Percentiles rank a stretch among this genome's conserved stretches.
phyloP scores from a whole-genome alignment of 2,329 filamentous ascomycete species.

The Aureobasidium sp. region DNA sequence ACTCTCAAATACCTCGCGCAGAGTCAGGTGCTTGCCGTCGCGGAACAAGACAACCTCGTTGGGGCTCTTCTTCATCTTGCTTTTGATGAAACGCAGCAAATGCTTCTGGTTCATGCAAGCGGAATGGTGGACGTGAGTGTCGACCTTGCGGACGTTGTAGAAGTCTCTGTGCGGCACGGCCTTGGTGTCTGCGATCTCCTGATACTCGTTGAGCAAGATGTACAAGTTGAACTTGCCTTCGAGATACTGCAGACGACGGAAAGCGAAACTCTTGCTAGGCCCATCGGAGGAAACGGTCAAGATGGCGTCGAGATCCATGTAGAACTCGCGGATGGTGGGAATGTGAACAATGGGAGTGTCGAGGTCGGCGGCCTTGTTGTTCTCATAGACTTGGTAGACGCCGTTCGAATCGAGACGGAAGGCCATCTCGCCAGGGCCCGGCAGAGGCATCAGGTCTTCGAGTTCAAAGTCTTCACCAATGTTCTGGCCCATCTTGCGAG shows the following conservation, averaged over 20 bases:
- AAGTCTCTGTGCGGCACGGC: constrained; percentile 97
- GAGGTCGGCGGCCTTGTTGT: constrained; percentile 52
- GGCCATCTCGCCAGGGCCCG: constrained; percentile 60
- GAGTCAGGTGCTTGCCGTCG: constrained; percentile 84
- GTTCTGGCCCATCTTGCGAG: constrained; percentile 78
- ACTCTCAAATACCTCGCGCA: constrained; percentile 91
- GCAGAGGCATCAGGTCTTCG: constrained; percentile 67
- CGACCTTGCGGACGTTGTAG: constrained; percentile 97
- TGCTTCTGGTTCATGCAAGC: constrained; percentile 99
- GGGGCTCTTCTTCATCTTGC: constrained; percentile 98
- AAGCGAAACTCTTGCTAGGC: constrained; percentile 94
- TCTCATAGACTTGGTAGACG: constrained; percentile 88
- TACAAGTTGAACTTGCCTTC: constrained; percentile 98
- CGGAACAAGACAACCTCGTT: constrained; percentile 89
- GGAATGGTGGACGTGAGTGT: constrained; percentile 98
- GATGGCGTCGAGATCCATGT: constrained; percentile 85
- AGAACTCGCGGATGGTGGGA: constrained; percentile 91
- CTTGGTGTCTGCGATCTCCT: constrained; percentile 96
- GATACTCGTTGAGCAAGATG: constrained; percentile 87
- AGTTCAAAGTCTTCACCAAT: constrained; percentile 91
- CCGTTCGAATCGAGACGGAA: constrained; percentile 77
- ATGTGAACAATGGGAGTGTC: constrained; percentile 69
- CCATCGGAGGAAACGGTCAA: constrained; percentile 89
- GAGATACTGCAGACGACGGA: constrained; percentile 85
- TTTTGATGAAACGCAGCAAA: constrained; percentile 95